Base-by-base conservation (phyloP, 768 basidiomycete species). In the Coprinellus aureogranulatus region DNA sequence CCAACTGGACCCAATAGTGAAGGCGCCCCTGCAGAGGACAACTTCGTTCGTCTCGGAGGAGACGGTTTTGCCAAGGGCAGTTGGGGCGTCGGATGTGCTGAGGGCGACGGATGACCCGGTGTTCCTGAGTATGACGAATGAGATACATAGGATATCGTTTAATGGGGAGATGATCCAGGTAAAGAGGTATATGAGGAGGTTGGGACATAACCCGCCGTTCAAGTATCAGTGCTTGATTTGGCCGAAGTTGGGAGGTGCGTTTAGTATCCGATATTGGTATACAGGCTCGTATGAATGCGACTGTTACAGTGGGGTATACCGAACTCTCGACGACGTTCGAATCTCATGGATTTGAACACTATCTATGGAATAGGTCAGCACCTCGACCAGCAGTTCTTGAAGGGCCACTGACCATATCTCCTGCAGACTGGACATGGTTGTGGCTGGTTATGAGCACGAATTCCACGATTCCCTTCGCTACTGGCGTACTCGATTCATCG, bases 71-170 rank as follows among this genome's bases (percentile, higher is more conserved):
- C 81, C 83, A 2, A 82, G 81, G 63, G 85, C 86, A 2, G 66
- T 68, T 39, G 89, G 90, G 3, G 84, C 88, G 1, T 82, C 88
- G 2, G 85, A 87, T 45, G 81, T 89, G 51, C 75, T 88, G 63
- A 75, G 72, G 48, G 79, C 80, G 0, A 81, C 86, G 40, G 71
- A 70, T 39, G 84, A 89, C 51, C 88, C 94, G 1, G 87, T 97
- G 6, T 98, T 90, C 74, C 79, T 98, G 54, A 92, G 92, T 63
- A 94, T 95, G 84, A 89, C 88, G 68, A 96, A 98, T 68, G 92
- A 96, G 71, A 93, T 98, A 42, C 96, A 98, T 70, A 81, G 89
- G 25, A 87, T 99, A 59, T 87, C 89, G 41, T 98, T 94, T 65
- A 91, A 88, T 45, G 90, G 91, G n/a, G 90, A 94, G 64, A 82